Percentiles rank a stretch among this genome's conserved stretches.
phyloP scores from a whole-genome alignment of 306 rosid genomes.

The Lupinus albus region DNA sequence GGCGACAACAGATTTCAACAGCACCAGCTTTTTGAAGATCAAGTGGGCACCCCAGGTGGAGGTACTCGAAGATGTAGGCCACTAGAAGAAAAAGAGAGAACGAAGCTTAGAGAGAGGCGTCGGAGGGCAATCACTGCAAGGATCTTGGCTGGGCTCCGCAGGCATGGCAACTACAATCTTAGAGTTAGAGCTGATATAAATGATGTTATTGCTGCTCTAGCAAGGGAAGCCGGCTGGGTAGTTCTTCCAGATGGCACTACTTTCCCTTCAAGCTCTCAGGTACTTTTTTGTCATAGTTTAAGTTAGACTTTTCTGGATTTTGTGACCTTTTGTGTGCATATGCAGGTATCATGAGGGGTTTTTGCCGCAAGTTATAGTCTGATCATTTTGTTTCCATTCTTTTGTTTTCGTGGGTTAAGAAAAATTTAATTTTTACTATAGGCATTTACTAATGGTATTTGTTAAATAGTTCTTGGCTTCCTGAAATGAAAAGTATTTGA shows the following conservation, averaged over 20 bases:
- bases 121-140: conserved; percentile 96
- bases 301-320: conserved; percentile 22
- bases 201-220: conserved; percentile 91
- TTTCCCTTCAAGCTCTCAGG: conserved; percentile 91
- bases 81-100: conserved; percentile 91
- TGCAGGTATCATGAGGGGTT: conserved; percentile 14
- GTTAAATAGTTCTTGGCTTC: conserved; percentile 18
- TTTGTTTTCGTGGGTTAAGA: conserved; percentile 9
- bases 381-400: conserved; percentile 15
- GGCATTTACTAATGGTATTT: conserved; percentile 11
- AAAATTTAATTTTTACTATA: conserved; percentile 18
- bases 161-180: conserved; percentile 97
- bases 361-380: conserved; percentile 13
- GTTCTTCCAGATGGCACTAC: conserved; percentile 99
- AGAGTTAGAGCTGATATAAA: conserved; percentile 98
- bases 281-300: conserved; percentile 38
- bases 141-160: conserved; percentile 94
- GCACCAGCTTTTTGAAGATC: conserved; percentile 70
- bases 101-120: conserved; percentile 96
- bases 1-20: conserved; percentile 64
- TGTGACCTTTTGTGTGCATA: conserved; percentile 24
- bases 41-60: conserved; percentile 74
- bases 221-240: conserved; percentile 98
- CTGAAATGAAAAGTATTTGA: conserved; percentile 30
- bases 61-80: conserved; percentile 87